Percentiles rank a stretch among this genome's conserved stretches.
phyloP scores from a whole-genome alignment of 1,284 basidiomycete genomes.

The Apiotrichum montevideense region DNA sequence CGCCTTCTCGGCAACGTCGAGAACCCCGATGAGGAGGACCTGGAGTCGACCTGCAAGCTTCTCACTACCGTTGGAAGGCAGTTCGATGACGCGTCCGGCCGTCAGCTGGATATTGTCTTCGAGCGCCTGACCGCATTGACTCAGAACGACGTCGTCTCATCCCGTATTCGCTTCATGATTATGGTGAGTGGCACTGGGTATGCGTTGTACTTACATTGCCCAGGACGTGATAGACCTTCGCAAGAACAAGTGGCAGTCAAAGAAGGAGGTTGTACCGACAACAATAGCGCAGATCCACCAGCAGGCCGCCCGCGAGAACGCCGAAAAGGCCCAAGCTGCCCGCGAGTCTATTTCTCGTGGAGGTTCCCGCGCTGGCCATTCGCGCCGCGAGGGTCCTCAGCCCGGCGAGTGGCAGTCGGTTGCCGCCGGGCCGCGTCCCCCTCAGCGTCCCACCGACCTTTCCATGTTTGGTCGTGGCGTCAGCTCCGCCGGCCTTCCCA shows the following conservation, averaged over 20 bases:
- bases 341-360: slow-evolving; percentile 61
- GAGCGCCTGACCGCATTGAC: slow-evolving; percentile 74
- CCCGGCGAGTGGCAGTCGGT: slow-evolving; percentile 81
- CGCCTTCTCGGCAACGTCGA: slow-evolving; percentile 86
- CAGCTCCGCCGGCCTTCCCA: slow-evolving; percentile 74
- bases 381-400: slow-evolving; percentile 53
- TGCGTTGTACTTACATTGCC: background rate
- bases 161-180: slow-evolving; percentile 92
- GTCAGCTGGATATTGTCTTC: slow-evolving; percentile 81
- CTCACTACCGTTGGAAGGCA: slow-evolving; percentile 78
- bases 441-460: slow-evolving; percentile 67
- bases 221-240: slow-evolving; percentile 87
- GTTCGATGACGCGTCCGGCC: slow-evolving; percentile 67
- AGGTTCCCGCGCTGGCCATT: slow-evolving; percentile 78
- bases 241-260: slow-evolving; percentile 69
- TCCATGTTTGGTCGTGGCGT: slow-evolving; percentile 66
- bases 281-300: slow-evolving; percentile 88
- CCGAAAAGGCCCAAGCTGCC: slow-evolving; percentile 58
- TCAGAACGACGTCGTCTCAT: slow-evolving; percentile 66
- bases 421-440: slow-evolving; percentile 49
- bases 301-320: slow-evolving; percentile 66
- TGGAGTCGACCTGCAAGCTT: slow-evolving; percentile 91
- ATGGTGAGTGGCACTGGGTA: slow-evolving; percentile 56
- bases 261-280: slow-evolving; percentile 67
- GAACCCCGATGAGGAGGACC: slow-evolving; percentile 94